Conservation (phyloP, 495 filamentous ascomycete genomes). For the Neurospora terricola region DNA sequence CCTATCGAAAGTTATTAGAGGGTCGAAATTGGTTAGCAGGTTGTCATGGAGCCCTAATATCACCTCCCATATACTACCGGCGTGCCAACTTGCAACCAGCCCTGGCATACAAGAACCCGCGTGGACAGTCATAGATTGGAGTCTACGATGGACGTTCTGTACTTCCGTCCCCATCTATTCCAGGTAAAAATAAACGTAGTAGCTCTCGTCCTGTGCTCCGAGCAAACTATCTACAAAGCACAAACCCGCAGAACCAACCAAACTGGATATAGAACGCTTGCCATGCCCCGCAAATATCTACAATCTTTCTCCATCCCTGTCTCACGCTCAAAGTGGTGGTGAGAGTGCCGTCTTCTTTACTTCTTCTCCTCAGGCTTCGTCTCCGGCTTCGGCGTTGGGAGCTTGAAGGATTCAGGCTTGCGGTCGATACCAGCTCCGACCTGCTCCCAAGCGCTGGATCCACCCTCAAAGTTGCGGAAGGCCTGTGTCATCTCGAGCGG, state of each 20-base stretch:
- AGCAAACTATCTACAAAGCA: background rate
- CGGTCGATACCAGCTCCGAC: constrained; percentile 71
- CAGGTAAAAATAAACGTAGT: background rate
- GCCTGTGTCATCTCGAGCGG: constrained; percentile 95
- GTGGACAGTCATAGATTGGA: background rate
- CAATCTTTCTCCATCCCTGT: constrained; percentile 1
- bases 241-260: background rate
- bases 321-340: background rate
- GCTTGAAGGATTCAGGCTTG: constrained; percentile 84
- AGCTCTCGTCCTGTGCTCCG: background rate
- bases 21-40: background rate
- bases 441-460: constrained; percentile 77
- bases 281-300: constrained; percentile 14
- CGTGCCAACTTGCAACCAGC: background rate
- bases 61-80: background rate
- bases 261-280: constrained; percentile 7
- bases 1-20: background rate
- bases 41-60: background rate
- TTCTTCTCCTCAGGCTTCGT: constrained; percentile 90
- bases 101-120: background rate
- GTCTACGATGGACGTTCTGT: background rate
- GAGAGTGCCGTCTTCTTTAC: constrained; percentile 31
- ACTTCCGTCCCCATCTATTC: background rate
- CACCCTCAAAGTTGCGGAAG: constrained; percentile 97
- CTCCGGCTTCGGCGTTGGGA: constrained; percentile 92